Percentiles rank a stretch among this genome's conserved stretches.
phyloP scores from a whole-genome alignment of 2,329 filamentous ascomycete genomes.

The Xylariomycetidae sp. region DNA sequence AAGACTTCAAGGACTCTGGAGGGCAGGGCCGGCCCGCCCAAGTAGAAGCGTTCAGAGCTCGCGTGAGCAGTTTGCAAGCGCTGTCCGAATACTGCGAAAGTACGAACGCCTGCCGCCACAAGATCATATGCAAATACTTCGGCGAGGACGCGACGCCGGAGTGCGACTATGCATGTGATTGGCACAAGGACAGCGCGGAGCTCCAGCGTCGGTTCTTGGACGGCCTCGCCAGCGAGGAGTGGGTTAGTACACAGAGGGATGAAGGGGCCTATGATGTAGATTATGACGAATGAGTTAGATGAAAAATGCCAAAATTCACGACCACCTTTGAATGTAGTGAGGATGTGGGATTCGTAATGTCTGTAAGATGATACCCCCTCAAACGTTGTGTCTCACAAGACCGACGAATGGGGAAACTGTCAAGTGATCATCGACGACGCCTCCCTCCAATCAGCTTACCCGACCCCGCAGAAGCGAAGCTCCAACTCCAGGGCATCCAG shows the following conservation, averaged over 20 bases:
- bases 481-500: too few species aligned
- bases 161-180: slow-evolving; percentile 75
- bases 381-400: slow-evolving; percentile 10
- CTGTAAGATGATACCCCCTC: too few species aligned
- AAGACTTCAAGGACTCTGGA: slow-evolving; percentile 36
- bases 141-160: slow-evolving; percentile 55
- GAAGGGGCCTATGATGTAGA: slow-evolving; percentile 52
- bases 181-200: slow-evolving; percentile 62
- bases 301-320: too few species aligned
- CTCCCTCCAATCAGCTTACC: slow-evolving; percentile 22
- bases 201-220: slow-evolving; percentile 53
- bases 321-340: too few species aligned
- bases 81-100: slow-evolving; percentile 80
- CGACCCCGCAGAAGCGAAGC: slow-evolving; percentile 20
- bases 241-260: slow-evolving; percentile 58
- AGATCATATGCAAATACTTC: slow-evolving; percentile 71
- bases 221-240: slow-evolving; percentile 57
- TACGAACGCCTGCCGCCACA: slow-evolving; percentile 68
- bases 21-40: too few species aligned
- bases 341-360: too few species aligned
- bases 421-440: slow-evolving; percentile 15
- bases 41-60: slow-evolving; percentile 37
- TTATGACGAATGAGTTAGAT: slow-evolving; percentile 51
- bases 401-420: slow-evolving; percentile 11
- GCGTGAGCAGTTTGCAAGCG: slow-evolving; percentile 59